phyloP scores from a whole-genome alignment of 2,329 filamentous ascomycete species.

The Plenodomus tracheiphilus region DNA sequence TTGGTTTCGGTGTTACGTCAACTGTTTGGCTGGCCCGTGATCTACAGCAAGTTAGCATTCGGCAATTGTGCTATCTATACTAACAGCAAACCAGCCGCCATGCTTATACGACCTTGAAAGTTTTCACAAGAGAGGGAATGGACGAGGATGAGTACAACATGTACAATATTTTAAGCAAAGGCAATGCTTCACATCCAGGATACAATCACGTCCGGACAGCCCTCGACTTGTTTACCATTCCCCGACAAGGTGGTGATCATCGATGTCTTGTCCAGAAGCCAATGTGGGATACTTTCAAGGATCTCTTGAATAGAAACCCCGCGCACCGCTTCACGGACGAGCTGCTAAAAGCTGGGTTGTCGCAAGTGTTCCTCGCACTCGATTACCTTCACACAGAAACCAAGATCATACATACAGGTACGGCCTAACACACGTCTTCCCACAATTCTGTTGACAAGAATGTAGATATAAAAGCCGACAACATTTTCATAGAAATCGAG shows the following conservation, averaged over 20 bases:
- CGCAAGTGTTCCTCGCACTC: constrained; percentile 46
- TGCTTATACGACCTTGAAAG: constrained; percentile 12
- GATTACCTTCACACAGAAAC: constrained; percentile 49
- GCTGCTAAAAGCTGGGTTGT: constrained; percentile 45
- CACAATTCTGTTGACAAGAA: constrained; percentile 1
- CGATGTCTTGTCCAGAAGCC: constrained; percentile 45
- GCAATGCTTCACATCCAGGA: constrained; percentile 30
- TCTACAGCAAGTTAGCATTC: constrained; percentile 9
- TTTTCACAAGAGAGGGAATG: constrained; percentile 7
- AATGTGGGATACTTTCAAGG: constrained; percentile 48
- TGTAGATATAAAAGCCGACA: constrained; percentile 50
- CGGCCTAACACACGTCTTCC: background rate
- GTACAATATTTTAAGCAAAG: constrained; percentile 11
- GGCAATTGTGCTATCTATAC: background rate
- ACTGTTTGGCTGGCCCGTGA: constrained; percentile 19
- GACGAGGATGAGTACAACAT: constrained; percentile 9
- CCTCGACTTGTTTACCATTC: constrained; percentile 37
- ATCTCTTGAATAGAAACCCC: constrained; percentile 45
- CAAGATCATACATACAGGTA: constrained; percentile 52
- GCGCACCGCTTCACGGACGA: constrained; percentile 43
- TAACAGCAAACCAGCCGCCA: constrained; percentile 4
- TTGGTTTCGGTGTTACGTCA: constrained; percentile 13
- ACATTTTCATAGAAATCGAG: constrained; percentile 45
- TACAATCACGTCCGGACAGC: constrained; percentile 34
- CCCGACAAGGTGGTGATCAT: constrained; percentile 36